Evolutionary conservation across 306 rosid genomes (phyloP).

Genomic region (Ormosia emarginata): DNA sequence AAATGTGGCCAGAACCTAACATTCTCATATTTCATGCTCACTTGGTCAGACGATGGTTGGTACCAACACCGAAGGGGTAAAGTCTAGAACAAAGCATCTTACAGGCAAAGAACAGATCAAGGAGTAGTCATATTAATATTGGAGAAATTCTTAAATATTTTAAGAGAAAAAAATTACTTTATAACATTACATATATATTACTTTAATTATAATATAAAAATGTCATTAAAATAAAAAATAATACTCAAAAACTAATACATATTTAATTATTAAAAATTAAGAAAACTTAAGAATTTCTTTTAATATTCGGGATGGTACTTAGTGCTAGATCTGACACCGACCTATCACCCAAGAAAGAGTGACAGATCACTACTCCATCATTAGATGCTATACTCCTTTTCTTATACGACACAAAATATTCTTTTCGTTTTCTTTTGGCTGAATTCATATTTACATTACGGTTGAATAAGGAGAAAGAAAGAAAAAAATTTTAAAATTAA

Average conservation of each 20-base stretch:
- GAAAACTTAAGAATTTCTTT: too few relatives aligned
- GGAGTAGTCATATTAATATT: too few relatives aligned
- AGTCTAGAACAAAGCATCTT: not conserved
- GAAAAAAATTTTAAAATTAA: not conserved
- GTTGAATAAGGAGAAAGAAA: not conserved
- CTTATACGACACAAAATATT: not conserved
- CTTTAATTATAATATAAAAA: too few relatives aligned
- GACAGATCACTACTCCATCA: not conserved
- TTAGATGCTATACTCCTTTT: not conserved
- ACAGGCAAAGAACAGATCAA: not conserved
- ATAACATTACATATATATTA: too few relatives aligned
- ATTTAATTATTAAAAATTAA: too few relatives aligned
- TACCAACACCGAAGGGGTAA: not conserved
- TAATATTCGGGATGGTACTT: not conserved
- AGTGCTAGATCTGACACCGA: not conserved
- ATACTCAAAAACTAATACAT: too few relatives aligned
- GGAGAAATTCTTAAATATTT: too few relatives aligned
- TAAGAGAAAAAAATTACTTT: too few relatives aligned
- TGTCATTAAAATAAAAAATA: too few relatives aligned
- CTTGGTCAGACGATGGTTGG: not conserved
- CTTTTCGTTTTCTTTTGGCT: not conserved
- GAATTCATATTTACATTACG: too few relatives aligned
- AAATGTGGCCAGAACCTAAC: not conserved
- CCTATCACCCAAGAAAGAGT: not conserved
- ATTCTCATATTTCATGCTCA: not conserved